Percentiles rank a stretch among this genome's conserved stretches.
These are phyloP conservation scores for Russula abietina DNA, from an alignment of 768 basidiomycete genomes.

Conservation along the genomic window DNA sequence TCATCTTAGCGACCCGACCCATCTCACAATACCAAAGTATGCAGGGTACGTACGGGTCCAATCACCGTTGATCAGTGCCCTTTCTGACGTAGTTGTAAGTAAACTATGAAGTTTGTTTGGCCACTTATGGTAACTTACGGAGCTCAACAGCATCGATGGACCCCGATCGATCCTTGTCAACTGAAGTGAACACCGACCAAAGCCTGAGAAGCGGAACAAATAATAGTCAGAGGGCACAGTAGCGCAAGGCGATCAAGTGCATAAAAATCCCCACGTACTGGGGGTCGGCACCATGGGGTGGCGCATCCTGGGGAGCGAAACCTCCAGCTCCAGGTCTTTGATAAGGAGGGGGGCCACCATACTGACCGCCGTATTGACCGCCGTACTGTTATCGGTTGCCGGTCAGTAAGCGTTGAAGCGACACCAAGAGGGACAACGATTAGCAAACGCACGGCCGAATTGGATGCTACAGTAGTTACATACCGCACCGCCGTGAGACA, in stretches of 20 bases:
- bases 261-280: conserved; percentile 50
- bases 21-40: not conserved
- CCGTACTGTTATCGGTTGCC: not conserved
- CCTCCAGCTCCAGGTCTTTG: conserved; percentile 31
- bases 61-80: conserved; percentile 54
- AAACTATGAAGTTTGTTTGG: not conserved
- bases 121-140: conserved; percentile 40
- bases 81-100: conserved; percentile 31
- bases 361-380: not conserved
- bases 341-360: conserved; percentile 11
- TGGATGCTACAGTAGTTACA: not conserved
- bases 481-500: not conserved
- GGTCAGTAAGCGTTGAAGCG: not conserved
- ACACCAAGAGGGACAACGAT: not conserved
- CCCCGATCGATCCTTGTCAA: conserved; percentile 66
- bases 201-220: conserved; percentile 38
- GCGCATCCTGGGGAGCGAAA: conserved; percentile 31
- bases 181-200: conserved; percentile 66
- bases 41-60: conserved; percentile 58
- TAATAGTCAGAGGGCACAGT: not conserved
- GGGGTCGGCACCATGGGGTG: conserved; percentile 67
- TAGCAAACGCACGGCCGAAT: not conserved
- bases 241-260: too few relatives aligned
- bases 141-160: conserved; percentile 60
- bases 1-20: not conserved